Evolutionary conservation across 257 asterid species (phyloP).

Genomic region (Salvia splendens): DNA sequence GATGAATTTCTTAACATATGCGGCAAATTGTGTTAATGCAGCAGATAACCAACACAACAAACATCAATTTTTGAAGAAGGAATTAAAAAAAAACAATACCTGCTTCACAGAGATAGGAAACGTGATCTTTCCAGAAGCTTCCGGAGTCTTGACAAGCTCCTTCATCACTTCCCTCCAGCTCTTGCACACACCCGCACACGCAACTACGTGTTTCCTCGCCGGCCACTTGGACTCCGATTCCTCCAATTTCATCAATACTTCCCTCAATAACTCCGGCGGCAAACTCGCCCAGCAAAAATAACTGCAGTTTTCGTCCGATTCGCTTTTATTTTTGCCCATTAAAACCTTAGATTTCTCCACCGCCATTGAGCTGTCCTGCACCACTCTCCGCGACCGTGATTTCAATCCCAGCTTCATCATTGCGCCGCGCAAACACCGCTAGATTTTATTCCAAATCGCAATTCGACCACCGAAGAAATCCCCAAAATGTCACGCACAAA

Average conservation of each 20-base stretch:
- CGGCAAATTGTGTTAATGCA: background rate
- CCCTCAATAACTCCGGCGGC: constrained; percentile 79
- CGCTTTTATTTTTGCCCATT: constrained; percentile 25
- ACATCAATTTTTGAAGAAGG: too few species aligned
- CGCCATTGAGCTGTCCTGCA: constrained; percentile 64
- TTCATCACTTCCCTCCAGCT: constrained; percentile 85
- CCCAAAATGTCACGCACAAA: constrained; percentile 9
- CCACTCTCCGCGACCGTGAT: constrained; percentile 69
- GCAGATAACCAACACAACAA: background rate
- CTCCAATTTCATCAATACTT: constrained; percentile 66
- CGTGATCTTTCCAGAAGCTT: constrained; percentile 74
- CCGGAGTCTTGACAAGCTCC: constrained; percentile 69
- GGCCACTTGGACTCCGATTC: constrained; percentile 73
- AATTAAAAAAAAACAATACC: constrained; percentile 38
- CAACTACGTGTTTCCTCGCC: constrained; percentile 73
- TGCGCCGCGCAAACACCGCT: constrained; percentile 32
- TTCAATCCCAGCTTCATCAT: constrained; percentile 68
- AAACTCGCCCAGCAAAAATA: constrained; percentile 62
- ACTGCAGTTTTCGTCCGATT: constrained; percentile 22
- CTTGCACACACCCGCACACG: constrained; percentile 87
- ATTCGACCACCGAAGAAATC: constrained; percentile 2
- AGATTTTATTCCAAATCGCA: constrained; percentile 8
- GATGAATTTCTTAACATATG: background rate
- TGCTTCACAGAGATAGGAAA: constrained; percentile 84
- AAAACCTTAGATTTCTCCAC: constrained; percentile 46